Evolutionary conservation across 2,329 filamentous ascomycete genomes (phyloP).

Genomic region (Talaromyces verruculosus): DNA sequence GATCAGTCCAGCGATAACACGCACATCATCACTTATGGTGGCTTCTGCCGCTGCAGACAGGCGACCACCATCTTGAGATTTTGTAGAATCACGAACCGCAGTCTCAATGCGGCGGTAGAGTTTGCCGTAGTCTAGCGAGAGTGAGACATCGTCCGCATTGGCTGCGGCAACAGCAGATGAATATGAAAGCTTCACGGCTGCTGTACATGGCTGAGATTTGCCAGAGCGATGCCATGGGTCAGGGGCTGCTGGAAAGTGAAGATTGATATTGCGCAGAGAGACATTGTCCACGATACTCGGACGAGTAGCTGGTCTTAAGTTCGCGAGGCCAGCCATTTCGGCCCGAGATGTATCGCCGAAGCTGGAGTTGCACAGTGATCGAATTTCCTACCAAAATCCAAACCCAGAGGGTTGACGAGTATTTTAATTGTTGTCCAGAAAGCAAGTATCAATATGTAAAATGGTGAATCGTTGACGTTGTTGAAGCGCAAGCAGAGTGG

Average conservation of each 20-base stretch:
- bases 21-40: constrained; percentile 36
- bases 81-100: constrained; percentile 34
- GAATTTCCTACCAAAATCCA: neutral
- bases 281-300: constrained; percentile 41
- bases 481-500: neutral
- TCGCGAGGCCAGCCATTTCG: constrained; percentile 24
- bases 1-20: constrained; percentile 37
- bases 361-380: neutral
- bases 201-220: constrained; percentile 48
- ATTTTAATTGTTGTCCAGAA: neutral
- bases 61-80: constrained; percentile 23
- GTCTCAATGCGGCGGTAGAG: constrained; percentile 45
- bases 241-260: constrained; percentile 44
- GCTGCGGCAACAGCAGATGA: constrained; percentile 44
- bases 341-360: constrained; percentile 1
- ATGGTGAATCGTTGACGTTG: neutral
- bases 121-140: constrained; percentile 51
- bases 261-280: constrained; percentile 44
- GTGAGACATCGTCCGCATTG: constrained; percentile 45
- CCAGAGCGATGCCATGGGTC: constrained; percentile 49
- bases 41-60: constrained; percentile 19
- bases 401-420: neutral
- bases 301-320: constrained; percentile 34
- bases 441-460: neutral
- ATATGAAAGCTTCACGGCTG: constrained; percentile 46